phyloP scores from a whole-genome alignment of 2,329 filamentous ascomycete genomes.

The Botryotinia globosa region DNA sequence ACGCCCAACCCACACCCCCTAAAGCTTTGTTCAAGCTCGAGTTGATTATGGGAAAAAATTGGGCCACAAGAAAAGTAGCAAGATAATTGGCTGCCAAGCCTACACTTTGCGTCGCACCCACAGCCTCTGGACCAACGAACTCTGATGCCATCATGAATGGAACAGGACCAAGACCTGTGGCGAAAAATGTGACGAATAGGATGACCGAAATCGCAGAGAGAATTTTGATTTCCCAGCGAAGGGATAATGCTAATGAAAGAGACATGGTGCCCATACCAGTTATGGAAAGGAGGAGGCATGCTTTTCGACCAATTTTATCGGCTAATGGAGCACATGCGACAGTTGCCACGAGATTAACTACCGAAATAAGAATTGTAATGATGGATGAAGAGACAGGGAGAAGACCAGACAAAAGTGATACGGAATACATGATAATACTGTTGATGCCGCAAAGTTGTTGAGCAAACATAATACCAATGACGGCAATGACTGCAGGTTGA shows the following conservation, averaged over 20 bases:
- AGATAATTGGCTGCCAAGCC: slow-evolving; percentile 83
- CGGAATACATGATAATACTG: slow-evolving; percentile 97
- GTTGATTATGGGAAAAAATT: slow-evolving; percentile 91
- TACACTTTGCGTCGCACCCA: slow-evolving; percentile 88
- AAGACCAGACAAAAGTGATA: slow-evolving; percentile 78
- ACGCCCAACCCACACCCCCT: slow-evolving; percentile 76
- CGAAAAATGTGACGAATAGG: slow-evolving; percentile 85
- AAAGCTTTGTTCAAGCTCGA: slow-evolving; percentile 61
- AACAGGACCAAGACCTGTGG: slow-evolving; percentile 85
- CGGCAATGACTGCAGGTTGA: slow-evolving; percentile 73
- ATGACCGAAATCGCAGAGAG: slow-evolving; percentile 80
- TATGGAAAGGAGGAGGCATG: slow-evolving; percentile 78
- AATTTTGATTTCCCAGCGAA: slow-evolving; percentile 67
- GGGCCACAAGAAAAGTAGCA: slow-evolving; percentile 86
- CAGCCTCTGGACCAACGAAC: slow-evolving; percentile 84
- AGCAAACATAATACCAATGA: slow-evolving; percentile 85
- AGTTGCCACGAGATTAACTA: slow-evolving; percentile 82
- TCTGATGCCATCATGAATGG: slow-evolving; percentile 93
- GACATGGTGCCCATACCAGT: slow-evolving; percentile 79
- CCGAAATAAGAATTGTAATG: slow-evolving; percentile 83
- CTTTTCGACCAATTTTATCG: slow-evolving; percentile 84
- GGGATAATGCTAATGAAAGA: slow-evolving; percentile 74
- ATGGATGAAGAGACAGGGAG: slow-evolving; percentile 78
- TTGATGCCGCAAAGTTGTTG: slow-evolving; percentile 96
- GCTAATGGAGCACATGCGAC: slow-evolving; percentile 77